A percentile compares a stretch with the other conserved stretches of the same genome.
phyloP scores from a whole-genome alignment of 2,329 filamentous ascomycete genomes.

The Pestalotiopsis sp. region DNA sequence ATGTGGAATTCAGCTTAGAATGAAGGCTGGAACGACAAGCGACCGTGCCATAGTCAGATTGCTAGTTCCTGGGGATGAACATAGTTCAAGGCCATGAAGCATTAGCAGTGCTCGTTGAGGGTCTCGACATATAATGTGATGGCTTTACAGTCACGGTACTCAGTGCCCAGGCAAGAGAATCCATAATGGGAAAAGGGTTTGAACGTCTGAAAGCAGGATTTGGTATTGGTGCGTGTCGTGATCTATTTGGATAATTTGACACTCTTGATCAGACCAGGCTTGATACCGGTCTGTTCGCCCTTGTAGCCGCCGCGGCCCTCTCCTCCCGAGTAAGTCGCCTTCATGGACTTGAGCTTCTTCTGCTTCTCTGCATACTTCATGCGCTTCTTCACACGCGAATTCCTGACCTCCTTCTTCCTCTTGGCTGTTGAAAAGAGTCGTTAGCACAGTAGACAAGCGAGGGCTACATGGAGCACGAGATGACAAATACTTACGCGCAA shows the following conservation, averaged over 20 bases:
- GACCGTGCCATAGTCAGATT: no score
- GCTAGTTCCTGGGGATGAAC: no score
- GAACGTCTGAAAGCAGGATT: not conserved
- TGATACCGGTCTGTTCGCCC: slow-evolving; percentile 94
- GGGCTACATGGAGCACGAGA: not conserved
- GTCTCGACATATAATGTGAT: no score
- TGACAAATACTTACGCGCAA: not conserved
- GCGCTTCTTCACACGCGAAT: slow-evolving; percentile 3
- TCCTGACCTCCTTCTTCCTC: slow-evolving; percentile 6
- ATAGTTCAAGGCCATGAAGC: no score
- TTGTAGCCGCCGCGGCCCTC: slow-evolving; percentile 83
- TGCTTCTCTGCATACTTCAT: slow-evolving; percentile 80
- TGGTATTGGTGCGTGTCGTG: not conserved
- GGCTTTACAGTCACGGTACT: no score
- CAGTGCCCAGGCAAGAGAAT: no score
- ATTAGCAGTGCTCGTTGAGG: no score
- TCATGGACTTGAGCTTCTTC: slow-evolving; percentile 92
- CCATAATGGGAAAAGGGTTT: no score
- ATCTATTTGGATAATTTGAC: slow-evolving; percentile 66
- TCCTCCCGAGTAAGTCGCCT: slow-evolving; percentile 81
- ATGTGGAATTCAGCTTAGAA: no score
- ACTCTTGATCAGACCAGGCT: slow-evolving; percentile 89
- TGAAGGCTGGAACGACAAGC: no score
- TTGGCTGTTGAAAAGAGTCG: not conserved
- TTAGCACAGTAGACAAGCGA: not conserved